Base-by-base conservation (phyloP, 164 flowering plant species). In the Cinnamomum chago region DNA sequence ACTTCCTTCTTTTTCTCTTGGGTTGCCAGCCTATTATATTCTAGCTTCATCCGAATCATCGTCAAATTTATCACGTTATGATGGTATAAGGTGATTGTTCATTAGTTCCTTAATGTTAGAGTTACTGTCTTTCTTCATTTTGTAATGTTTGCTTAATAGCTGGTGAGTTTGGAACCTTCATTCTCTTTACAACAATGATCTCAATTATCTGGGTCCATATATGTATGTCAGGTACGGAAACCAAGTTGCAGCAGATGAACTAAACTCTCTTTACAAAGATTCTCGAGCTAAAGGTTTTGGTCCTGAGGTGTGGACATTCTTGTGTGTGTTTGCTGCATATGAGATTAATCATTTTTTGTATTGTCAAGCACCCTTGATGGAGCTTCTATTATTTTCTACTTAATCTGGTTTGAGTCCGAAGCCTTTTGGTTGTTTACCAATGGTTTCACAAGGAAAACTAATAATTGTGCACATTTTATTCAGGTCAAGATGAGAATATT, bases 401-500 rank as follows among this genome's bases (percentile, higher is more conserved):
- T 55, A 55, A 15, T 12, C 58, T 52, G 18, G 0, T 52, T 52
- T 35, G 20, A 55, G 6, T 14, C 55, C n/a, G 30, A 40, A 50
- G 20, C 58, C 20, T 65, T 52, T 30, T 13, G 27, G 70, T 65
- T 9, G 14, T 17, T 65, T 14, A 22, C 58, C 5, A 6, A 35
- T 33, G 33, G 40, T 67, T 67, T 30, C 55, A 22, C 62, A 55
- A 67, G 47, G n/a, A 14, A 75, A 58, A 68, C 25, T 60, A 51
- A 25, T 23, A n/a, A 40, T 3, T 51, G 60, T 72, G 15, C 20
- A 2, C 18, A 67, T 33, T 71, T 78, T 74, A 24, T 77, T 47
- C 88, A 95, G 99, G 99, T 95, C 47, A 93, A 95, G 83, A 92
- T 83, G 95, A 90, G 99, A 86, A 93, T 95, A 76, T 79, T 95